Conservation (phyloP, 345 rosid species). For the Psidium guajava region DNA sequence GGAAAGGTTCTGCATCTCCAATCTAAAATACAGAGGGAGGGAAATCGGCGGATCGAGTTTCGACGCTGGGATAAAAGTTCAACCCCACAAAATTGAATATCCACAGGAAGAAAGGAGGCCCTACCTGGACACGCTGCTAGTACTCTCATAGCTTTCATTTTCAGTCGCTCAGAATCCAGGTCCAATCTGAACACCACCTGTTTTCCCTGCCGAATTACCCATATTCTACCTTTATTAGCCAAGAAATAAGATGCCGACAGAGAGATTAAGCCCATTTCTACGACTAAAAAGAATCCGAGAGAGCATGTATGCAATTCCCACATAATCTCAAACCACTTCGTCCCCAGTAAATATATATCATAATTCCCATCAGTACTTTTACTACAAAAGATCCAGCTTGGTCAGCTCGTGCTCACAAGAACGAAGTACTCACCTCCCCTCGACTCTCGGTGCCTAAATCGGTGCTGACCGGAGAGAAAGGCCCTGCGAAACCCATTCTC, state of each 20-base stretch:
- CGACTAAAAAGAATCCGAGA: background rate
- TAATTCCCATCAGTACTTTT: background rate
- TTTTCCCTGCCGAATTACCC: background rate
- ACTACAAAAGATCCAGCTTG: background rate
- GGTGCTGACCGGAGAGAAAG: background rate
- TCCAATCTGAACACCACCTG: background rate
- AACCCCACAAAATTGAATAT: background rate
- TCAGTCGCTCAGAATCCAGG: background rate
- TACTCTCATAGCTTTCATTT: background rate
- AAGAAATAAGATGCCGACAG: background rate
- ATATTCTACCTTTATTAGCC: background rate
- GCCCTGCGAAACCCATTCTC: background rate
- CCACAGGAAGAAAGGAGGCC: background rate
- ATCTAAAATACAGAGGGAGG: background rate
- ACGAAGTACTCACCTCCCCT: background rate
- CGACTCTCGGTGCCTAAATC: background rate
- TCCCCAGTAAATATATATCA: background rate
- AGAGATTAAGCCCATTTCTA: background rate
- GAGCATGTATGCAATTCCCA: background rate
- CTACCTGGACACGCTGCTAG: background rate
- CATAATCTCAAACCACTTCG: background rate
- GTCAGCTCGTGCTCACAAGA: background rate
- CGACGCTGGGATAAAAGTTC: background rate
- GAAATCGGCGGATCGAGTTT: background rate
- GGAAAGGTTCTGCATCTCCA: background rate